Evolutionary conservation across 805 yeast genomes (phyloP).

Genomic region (Hanseniaspora mollemarum): DNA sequence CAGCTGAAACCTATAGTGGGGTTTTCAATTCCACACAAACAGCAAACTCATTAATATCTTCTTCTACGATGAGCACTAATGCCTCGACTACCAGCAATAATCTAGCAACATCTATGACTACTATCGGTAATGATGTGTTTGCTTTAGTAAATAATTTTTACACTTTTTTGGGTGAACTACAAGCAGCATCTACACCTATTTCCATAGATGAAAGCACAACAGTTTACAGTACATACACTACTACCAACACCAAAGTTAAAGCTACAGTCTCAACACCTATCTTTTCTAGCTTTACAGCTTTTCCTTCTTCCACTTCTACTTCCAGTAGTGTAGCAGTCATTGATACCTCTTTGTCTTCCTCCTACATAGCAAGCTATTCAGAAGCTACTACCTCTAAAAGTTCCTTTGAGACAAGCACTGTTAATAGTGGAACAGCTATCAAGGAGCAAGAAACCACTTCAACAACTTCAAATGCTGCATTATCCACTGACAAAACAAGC

Average conservation of each 20-base stretch:
- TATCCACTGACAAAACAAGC: neutral
- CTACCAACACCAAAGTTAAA: neutral
- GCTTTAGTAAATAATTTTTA: neutral
- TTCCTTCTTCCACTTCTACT: neutral
- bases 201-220: neutral
- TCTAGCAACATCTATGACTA: neutral
- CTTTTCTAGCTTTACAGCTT: too few relatives aligned
- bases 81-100: neutral
- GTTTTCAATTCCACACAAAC: neutral
- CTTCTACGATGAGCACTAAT: too few relatives aligned
- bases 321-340: constrained; percentile 8
- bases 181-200: neutral
- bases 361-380: neutral
- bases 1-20: neutral
- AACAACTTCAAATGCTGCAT: neutral
- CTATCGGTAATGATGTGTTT: constrained; percentile 3
- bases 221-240: neutral
- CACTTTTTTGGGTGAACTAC: neutral
- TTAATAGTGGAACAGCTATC: too few relatives aligned
- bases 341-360: too few relatives aligned
- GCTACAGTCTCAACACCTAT: neutral
- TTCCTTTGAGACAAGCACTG: too few relatives aligned
- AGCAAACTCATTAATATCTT: too few relatives aligned
- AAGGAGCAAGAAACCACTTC: too few relatives aligned
- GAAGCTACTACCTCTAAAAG: neutral